phyloP scores from a whole-genome alignment of 208 protist species.

The Wallacemonas sp. region DNA sequence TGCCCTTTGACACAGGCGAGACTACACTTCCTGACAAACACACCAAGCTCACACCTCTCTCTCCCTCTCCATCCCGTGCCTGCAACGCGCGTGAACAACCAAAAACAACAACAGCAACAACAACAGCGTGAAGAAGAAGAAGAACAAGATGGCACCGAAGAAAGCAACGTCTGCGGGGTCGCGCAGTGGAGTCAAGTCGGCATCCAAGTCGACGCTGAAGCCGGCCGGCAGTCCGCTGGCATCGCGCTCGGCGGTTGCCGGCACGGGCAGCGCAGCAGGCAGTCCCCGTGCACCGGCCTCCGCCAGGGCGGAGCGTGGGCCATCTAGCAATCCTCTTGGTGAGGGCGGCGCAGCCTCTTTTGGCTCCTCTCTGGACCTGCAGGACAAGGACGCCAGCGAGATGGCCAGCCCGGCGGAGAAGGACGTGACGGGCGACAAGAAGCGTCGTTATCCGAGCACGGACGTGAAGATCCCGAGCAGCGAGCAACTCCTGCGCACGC shows the following conservation, averaged over 20 bases:
- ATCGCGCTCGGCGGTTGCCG: background rate
- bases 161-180: slow-evolving; percentile 3
- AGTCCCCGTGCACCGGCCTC: no score
- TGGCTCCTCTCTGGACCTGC: background rate
- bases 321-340: no score
- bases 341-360: background rate
- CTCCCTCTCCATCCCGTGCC: background rate
- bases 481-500: slow-evolving; percentile 41
- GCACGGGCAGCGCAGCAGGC: no score
- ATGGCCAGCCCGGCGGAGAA: no score
- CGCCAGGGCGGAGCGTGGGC: no score
- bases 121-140: background rate
- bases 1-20: no score
- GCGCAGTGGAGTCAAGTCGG: slow-evolving; percentile 8
- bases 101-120: background rate
- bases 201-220: slow-evolving; percentile 1
- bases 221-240: background rate
- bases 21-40: no score
- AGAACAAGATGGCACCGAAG: slow-evolving; percentile 19
- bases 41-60: no score
- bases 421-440: no score
- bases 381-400: no score
- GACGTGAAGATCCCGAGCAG: slow-evolving; percentile 33
- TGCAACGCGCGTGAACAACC: no score
- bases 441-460: no score